phyloP scores from a whole-genome alignment of 345 rosid species.

The Eucalyptus cloeziana region DNA sequence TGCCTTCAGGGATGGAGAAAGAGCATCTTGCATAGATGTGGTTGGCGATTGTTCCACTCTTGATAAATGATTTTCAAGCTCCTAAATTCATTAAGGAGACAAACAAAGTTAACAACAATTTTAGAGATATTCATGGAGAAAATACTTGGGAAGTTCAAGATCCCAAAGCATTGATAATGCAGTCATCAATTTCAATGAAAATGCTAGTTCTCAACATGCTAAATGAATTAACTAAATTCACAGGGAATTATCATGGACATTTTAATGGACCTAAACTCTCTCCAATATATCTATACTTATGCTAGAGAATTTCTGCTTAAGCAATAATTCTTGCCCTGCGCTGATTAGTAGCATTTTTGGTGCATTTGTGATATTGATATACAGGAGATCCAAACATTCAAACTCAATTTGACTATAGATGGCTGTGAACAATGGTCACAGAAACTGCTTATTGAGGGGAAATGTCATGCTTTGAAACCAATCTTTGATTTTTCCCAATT shows the following conservation, averaged over 20 bases:
- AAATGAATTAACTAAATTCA: neutral
- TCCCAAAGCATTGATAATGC: neutral
- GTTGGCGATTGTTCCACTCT: constrained; percentile 89
- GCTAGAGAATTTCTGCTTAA: neutral
- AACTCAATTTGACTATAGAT: neutral
- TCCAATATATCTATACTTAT: neutral
- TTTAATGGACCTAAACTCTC: neutral
- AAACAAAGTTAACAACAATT: neutral
- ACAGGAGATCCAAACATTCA: neutral
- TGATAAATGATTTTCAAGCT: constrained; percentile 44
- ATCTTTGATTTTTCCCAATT: neutral
- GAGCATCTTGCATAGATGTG: constrained; percentile 52
- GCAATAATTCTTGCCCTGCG: neutral
- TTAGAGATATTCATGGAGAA: neutral
- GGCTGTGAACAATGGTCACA: neutral
- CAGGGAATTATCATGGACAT: neutral
- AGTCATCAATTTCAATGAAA: neutral
- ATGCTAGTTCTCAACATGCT: neutral
- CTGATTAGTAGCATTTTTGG: neutral
- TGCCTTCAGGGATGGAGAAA: constrained; percentile 60
- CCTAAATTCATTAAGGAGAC: constrained; percentile 23
- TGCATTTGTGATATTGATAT: neutral
- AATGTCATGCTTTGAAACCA: neutral
- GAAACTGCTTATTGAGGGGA: neutral
- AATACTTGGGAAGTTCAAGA: neutral